Conservation (phyloP, 371 early-diverging fungal species). For the Lichtheimia ramosa region DNA sequence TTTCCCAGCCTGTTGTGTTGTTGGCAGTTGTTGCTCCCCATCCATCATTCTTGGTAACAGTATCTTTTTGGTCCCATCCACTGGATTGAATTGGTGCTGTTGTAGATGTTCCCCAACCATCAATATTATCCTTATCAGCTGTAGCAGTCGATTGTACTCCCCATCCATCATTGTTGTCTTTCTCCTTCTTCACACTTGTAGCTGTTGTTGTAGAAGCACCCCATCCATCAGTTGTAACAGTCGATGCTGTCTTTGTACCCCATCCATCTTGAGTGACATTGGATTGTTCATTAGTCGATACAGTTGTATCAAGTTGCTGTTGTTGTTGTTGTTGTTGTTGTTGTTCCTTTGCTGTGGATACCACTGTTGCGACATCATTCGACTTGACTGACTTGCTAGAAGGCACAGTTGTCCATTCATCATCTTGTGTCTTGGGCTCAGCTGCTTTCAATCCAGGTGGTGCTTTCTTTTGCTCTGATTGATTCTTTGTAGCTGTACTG, state of each 20-base stretch:
- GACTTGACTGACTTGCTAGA: background rate
- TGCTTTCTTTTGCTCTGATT: no score
- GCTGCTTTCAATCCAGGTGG: no score
- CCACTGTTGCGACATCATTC: background rate
- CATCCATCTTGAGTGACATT: constrained; percentile 1
- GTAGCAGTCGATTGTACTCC: background rate
- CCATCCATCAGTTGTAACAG: background rate
- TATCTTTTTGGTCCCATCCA: background rate
- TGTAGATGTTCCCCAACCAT: constrained; percentile 6
- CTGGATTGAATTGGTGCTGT: background rate
- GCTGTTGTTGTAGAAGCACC: background rate
- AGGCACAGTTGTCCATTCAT: background rate
- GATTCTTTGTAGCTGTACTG: no score
- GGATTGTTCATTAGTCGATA: background rate
- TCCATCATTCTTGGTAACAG: background rate
- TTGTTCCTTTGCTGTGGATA: background rate
- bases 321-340: background rate
- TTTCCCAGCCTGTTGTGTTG: background rate
- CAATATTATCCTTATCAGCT: background rate
- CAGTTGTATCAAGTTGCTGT: background rate
- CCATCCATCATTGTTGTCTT: constrained; percentile 3
- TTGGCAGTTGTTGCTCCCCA: background rate
- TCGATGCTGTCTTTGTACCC: background rate
- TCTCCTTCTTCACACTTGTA: background rate
- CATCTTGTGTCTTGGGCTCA: no score